Percentiles rank a stretch among this genome's conserved stretches.
Conservation (phyloP, 345 rosid species). For the Euphorbia tirucalli region DNA sequence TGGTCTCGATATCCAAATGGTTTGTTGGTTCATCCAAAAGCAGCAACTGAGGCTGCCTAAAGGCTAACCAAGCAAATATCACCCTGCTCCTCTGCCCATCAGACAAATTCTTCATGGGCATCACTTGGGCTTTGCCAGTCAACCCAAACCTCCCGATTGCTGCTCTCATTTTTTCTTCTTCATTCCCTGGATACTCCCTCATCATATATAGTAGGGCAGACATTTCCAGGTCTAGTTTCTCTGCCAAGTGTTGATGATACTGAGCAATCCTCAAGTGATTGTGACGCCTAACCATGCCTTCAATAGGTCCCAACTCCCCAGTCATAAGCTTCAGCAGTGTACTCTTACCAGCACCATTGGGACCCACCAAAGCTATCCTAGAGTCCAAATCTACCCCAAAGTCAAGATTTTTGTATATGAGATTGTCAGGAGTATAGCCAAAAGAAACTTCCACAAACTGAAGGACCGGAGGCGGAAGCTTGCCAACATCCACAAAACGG, state of each 20-base stretch:
- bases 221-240: constrained; percentile 82
- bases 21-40: constrained; percentile 95
- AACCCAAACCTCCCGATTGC: constrained; percentile 85
- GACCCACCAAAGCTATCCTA: constrained; percentile 90
- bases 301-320: constrained; percentile 73
- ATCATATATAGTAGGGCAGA: constrained; percentile 89
- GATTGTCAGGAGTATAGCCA: constrained; percentile 84
- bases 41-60: constrained; percentile 88
- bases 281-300: constrained; percentile 98
- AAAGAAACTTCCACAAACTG: constrained; percentile 95
- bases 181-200: constrained; percentile 82
- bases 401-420: constrained; percentile 79
- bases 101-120: constrained; percentile 97
- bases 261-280: constrained; percentile 94
- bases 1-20: constrained; percentile 97
- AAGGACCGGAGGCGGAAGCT: constrained; percentile 97
- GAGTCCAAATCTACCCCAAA: constrained; percentile 98
- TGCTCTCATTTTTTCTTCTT: constrained; percentile 96
- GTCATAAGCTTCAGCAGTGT: constrained; percentile 97
- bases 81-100: constrained; percentile 98
- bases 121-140: constrained; percentile 93
- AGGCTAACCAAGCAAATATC: constrained; percentile 95
- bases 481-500: constrained; percentile 89
- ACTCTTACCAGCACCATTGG: constrained; percentile 98
- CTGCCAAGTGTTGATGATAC: constrained; percentile 92